Conservation (phyloP, 2,329 filamentous ascomycete genomes). For the Apiospora rasikravindrae region DNA sequence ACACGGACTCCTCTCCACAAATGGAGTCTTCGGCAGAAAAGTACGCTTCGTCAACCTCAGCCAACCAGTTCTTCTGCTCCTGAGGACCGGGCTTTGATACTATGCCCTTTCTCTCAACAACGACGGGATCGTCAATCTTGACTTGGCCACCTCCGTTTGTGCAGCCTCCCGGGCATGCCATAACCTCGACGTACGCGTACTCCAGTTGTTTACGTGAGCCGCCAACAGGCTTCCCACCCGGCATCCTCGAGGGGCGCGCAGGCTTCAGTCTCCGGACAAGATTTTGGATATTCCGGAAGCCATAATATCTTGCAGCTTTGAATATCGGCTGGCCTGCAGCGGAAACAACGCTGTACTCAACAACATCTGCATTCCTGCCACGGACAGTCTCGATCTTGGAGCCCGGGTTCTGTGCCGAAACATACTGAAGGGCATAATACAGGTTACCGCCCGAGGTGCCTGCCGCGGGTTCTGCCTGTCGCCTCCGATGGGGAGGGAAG, state of each 20-base stretch:
- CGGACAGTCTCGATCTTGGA: conserved; percentile 73
- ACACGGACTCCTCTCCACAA: conserved; percentile 31
- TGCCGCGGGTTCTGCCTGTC: conserved; percentile 57
- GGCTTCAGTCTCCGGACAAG: conserved; percentile 92
- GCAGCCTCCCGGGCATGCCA: conserved; percentile 98
- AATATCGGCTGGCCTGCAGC: conserved; percentile 65
- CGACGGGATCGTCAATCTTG: conserved; percentile 79
- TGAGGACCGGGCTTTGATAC: conserved; percentile 68
- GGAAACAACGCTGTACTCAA: conserved; percentile 77
- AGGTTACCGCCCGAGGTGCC: conserved; percentile 91
- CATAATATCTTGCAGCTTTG: conserved; percentile 90
- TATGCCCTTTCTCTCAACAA: conserved; percentile 54
- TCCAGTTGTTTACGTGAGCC: conserved; percentile 65
- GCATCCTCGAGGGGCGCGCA: conserved; percentile 76
- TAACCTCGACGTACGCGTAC: conserved; percentile 95
- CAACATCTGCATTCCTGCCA: conserved; percentile 88
- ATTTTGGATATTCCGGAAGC: conserved; percentile 98
- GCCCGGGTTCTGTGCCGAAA: conserved; percentile 72
- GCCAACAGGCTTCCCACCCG: conserved; percentile 70
- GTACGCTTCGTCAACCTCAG: conserved; percentile 85
- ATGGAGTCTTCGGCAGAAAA: conserved; percentile 71
- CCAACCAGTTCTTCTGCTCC: conserved; percentile 87
- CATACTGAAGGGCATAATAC: conserved; percentile 79
- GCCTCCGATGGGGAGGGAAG: conserved; percentile 59
- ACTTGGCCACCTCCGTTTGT: conserved; percentile 97